A percentile compares a stretch with the other conserved stretches of the same genome.
These are phyloP conservation scores for Diutina mesorugosa DNA, from an alignment of 1,139 yeast species.

Conservation along the genomic window DNA sequence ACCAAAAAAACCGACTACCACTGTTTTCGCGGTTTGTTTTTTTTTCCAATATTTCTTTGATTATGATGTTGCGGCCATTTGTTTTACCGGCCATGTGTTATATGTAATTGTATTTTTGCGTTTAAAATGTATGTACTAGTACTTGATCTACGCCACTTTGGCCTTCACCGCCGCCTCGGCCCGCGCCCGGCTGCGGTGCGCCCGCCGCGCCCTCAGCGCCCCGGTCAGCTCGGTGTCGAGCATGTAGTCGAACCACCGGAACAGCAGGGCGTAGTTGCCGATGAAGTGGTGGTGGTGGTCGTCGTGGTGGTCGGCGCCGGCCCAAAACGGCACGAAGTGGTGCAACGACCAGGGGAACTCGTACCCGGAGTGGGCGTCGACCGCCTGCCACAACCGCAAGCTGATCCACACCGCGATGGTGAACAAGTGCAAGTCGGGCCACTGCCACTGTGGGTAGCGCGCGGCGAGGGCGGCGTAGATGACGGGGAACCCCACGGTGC, in stretches of 20 bases:
- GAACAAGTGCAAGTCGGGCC: slow-evolving; percentile 55
- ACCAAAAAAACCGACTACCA: background rate
- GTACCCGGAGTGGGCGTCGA: slow-evolving; percentile 93
- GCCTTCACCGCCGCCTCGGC: background rate
- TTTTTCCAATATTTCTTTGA: background rate
- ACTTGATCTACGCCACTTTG: background rate
- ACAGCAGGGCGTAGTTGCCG: slow-evolving; percentile 87
- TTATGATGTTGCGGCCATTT: background rate
- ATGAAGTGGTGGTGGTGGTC: slow-evolving; percentile 89
- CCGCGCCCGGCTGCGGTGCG: background rate
- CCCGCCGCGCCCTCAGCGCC: slow-evolving; percentile 44
- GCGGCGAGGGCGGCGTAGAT: slow-evolving; percentile 31
- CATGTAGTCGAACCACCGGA: slow-evolving; percentile 87
- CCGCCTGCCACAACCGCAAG: slow-evolving; percentile 84
- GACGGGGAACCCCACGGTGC: slow-evolving; percentile 90
- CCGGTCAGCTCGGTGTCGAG: slow-evolving; percentile 77
- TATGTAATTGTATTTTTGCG: background rate
- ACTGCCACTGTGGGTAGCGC: slow-evolving; percentile 6
- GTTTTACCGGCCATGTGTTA: background rate
- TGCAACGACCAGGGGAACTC: slow-evolving; percentile 95
- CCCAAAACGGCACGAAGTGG: slow-evolving; percentile 89
- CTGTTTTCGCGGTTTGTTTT: background rate
- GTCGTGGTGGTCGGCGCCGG: slow-evolving; percentile 97
- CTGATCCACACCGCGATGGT: slow-evolving; percentile 82
- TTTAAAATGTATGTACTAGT: background rate